Evolutionary conservation across 2,329 filamentous ascomycete genomes (phyloP).

Genomic region (Capronia epimyces): DNA sequence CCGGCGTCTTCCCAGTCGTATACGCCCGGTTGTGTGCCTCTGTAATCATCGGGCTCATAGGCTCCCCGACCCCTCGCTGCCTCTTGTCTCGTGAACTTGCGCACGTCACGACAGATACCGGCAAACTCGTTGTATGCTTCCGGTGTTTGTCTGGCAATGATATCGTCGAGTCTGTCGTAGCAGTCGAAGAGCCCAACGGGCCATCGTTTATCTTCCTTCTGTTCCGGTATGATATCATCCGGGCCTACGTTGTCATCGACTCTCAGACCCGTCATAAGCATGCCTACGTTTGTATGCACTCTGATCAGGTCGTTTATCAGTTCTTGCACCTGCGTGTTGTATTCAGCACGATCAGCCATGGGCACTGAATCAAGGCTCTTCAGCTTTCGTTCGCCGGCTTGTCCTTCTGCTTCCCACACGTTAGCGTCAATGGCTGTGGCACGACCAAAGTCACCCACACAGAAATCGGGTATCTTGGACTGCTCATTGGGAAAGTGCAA

Average conservation of each 20-base stretch:
- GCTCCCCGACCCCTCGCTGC: neutral
- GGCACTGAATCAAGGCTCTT: neutral
- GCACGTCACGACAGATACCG: neutral
- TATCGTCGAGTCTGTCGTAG: neutral
- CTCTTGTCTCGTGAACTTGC: neutral
- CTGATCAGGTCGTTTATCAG: neutral
- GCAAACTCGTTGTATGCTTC: neutral
- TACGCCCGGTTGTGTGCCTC: neutral
- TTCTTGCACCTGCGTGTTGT: neutral
- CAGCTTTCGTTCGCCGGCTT: neutral
- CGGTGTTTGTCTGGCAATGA: neutral
- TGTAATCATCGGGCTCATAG: neutral
- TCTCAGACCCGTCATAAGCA: neutral
- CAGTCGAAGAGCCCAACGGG: neutral
- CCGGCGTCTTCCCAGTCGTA: neutral
- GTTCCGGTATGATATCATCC: neutral
- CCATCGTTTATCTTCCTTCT: neutral
- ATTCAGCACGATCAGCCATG: neutral
- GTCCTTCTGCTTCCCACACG: neutral
- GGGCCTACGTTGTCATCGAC: neutral
- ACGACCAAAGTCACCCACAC: conserved; percentile 11
- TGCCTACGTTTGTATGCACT: neutral
- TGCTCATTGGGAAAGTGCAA: conserved; percentile 9
- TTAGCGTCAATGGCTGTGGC: neutral
- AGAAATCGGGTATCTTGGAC: conserved; percentile 8